Conservation (phyloP, 2,329 filamentous ascomycete species). For the Plenodomus tracheiphilus region DNA sequence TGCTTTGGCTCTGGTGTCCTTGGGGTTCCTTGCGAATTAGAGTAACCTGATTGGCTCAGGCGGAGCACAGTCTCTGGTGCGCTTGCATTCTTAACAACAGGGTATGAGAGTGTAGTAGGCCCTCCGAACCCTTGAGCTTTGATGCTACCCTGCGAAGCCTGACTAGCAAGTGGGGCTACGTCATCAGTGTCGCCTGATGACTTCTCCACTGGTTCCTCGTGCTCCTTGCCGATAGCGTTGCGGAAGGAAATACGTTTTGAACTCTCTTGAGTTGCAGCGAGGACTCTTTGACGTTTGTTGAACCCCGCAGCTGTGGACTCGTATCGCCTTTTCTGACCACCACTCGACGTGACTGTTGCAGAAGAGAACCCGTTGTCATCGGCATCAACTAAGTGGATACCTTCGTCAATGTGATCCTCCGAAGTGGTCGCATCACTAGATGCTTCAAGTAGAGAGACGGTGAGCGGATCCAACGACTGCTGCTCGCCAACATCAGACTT, state of each 20-base stretch:
- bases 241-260: conserved; percentile 14
- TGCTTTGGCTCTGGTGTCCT: conserved; percentile 33
- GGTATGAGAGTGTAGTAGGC: conserved; percentile 63
- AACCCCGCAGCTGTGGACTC: conserved; percentile 9
- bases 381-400: conserved; percentile 20
- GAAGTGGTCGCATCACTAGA: conserved; percentile 4
- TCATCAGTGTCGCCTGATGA: conserved; percentile 10
- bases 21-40: conserved; percentile 47
- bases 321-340: conserved; percentile 23
- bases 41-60: conserved; percentile 67
- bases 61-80: conserved; percentile 65
- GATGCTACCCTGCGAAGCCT: conserved; percentile 46
- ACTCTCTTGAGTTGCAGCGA: conserved; percentile 9
- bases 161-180: conserved; percentile 17
- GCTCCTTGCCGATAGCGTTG: conserved; percentile 5
- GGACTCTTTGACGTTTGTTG: conserved; percentile 18
- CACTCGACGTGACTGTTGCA: not conserved
- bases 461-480: conserved; percentile 35
- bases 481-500: conserved; percentile 25
- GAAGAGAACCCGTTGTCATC: conserved; percentile 3
- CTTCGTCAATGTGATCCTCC: conserved; percentile 22
- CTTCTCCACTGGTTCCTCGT: not conserved
- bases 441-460: conserved; percentile 24
- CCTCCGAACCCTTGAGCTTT: conserved; percentile 43
- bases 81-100: conserved; percentile 76